Conservation (phyloP, 2,329 filamentous ascomycete species). For the Ascochyta clinopodiicola region DNA sequence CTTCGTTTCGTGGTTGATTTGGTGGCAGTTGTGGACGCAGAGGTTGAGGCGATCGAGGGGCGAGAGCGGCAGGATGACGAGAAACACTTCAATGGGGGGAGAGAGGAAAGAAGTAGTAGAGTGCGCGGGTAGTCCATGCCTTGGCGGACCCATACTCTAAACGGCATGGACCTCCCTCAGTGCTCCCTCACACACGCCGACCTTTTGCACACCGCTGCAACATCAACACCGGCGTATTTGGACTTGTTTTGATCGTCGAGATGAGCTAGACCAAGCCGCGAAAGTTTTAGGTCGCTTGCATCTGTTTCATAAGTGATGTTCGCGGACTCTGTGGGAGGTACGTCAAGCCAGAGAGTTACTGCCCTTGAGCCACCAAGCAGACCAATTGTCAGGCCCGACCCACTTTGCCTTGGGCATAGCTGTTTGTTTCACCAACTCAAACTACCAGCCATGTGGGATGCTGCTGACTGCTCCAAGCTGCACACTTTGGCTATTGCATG, state of each 20-base stretch:
- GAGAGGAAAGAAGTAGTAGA: constrained; percentile 34
- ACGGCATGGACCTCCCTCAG: constrained; percentile 36
- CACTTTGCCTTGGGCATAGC: constrained; percentile 32
- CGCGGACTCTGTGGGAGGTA: constrained; percentile 1
- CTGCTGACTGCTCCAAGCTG: constrained; percentile 3
- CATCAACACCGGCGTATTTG: constrained; percentile 62
- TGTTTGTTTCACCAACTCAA: constrained; percentile 5
- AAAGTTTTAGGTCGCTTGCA: constrained; percentile 16
- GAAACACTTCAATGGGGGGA: constrained; percentile 44
- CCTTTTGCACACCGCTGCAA: constrained; percentile 38
- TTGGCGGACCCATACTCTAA: constrained; percentile 32
- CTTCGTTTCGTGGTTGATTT: constrained; percentile 33
- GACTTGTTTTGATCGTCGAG: constrained; percentile 67
- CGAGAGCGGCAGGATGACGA: constrained; percentile 40
- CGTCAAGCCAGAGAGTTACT: constrained; percentile 26
- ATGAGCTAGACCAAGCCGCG: constrained; percentile 20
- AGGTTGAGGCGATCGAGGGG: constrained; percentile 37
- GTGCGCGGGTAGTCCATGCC: constrained; percentile 30
- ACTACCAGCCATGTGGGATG: neutral
- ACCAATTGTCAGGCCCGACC: constrained; percentile 38
- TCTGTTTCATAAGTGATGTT: constrained; percentile 7
- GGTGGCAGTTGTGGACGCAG: constrained; percentile 36
- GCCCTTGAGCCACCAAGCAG: constrained; percentile 38
- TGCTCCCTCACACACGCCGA: constrained; percentile 34
- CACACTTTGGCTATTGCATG: neutral